Percentiles rank a stretch among this genome's conserved stretches.
Evolutionary conservation across 805 yeast species (phyloP).

Genomic region (Wickerhamiella slavikovae): DNA sequence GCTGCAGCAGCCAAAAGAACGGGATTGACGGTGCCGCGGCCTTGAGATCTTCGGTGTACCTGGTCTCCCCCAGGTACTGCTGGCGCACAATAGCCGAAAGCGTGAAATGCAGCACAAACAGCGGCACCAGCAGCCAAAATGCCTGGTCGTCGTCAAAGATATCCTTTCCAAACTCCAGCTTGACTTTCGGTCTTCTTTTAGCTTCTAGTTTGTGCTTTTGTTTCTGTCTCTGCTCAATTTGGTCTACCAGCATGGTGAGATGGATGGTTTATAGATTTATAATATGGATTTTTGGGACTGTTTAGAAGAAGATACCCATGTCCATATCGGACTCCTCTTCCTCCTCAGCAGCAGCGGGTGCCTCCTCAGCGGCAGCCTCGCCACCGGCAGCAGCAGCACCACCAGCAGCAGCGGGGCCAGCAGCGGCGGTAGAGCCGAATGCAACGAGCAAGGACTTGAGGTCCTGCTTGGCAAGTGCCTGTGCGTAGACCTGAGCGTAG

Average conservation of each 20-base stretch:
- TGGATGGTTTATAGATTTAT: no score
- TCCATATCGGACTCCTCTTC: constrained; percentile 65
- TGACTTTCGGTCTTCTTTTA: no score
- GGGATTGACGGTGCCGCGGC: constrained; percentile 15
- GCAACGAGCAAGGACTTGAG: constrained; percentile 58
- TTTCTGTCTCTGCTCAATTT: background rate
- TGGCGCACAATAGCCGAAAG: constrained; percentile 18
- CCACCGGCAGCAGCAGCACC: constrained; percentile 46
- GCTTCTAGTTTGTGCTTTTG: no score
- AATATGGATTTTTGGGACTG: no score
- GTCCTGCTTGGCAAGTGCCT: constrained; percentile 71
- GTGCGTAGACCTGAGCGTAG: constrained; percentile 79
- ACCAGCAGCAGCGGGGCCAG: constrained; percentile 39
- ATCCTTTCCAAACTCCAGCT: no score
- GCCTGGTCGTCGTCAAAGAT: constrained; percentile 1
- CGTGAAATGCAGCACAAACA: constrained; percentile 17
- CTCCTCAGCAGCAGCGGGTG: constrained; percentile 31
- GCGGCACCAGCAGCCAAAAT: constrained; percentile 8
- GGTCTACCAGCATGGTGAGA: background rate
- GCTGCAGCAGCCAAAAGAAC: constrained; percentile 14
- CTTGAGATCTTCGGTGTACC: constrained; percentile 4
- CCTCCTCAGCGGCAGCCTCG: constrained; percentile 34
- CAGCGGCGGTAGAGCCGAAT: constrained; percentile 41
- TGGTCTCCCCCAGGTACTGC: constrained; percentile 17
- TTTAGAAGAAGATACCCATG: constrained; percentile 79